Percentiles rank a stretch among this genome's conserved stretches.
phyloP scores from a whole-genome alignment of 495 filamentous ascomycete genomes.

The Hypoxylon lienhwacheense region DNA sequence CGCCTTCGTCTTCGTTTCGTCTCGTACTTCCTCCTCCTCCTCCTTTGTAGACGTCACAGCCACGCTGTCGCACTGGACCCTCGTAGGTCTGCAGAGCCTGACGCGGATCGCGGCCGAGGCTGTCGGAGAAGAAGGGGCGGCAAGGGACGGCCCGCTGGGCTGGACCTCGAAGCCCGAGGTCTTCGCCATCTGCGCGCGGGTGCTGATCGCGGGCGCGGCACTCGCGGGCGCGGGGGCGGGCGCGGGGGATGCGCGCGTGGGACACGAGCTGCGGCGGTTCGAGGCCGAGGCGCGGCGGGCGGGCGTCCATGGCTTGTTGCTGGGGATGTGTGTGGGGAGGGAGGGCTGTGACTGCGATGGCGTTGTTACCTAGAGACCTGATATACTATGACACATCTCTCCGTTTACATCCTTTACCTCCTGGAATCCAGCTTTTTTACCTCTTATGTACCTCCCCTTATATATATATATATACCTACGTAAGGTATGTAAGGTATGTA shows the following conservation, averaged over 20 bases:
- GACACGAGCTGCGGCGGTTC: slow-evolving; percentile 38
- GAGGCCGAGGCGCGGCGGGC: slow-evolving; percentile 26
- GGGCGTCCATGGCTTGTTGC: slow-evolving; percentile 40
- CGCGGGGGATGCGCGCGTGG: slow-evolving; percentile 7
- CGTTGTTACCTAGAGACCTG: too few relatives aligned
- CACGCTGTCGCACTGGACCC: slow-evolving; percentile 54
- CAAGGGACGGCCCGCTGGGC: slow-evolving; percentile 65
- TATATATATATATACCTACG: too few relatives aligned
- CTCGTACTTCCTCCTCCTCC: not conserved
- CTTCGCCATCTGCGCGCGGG: slow-evolving; percentile 65
- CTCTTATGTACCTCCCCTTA: too few relatives aligned
- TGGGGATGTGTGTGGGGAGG: slow-evolving; percentile 36
- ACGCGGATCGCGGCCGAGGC: slow-evolving; percentile 40
- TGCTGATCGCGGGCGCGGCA: slow-evolving; percentile 54
- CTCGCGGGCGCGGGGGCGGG: slow-evolving; percentile 17
- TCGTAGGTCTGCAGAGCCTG: slow-evolving; percentile 57
- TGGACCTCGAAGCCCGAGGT: slow-evolving; percentile 73
- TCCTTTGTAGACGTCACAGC: not conserved
- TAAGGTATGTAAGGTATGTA: not conserved
- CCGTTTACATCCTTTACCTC: too few relatives aligned
- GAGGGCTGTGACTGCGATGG: not conserved
- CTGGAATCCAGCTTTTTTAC: too few relatives aligned
- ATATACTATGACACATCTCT: too few relatives aligned
- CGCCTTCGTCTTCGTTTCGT: slow-evolving; percentile 44
- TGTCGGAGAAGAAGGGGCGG: not conserved